These are phyloP conservation scores for Corymbia citriodora DNA, from an alignment of 441 rosid genomes.

Conservation along the genomic window DNA sequence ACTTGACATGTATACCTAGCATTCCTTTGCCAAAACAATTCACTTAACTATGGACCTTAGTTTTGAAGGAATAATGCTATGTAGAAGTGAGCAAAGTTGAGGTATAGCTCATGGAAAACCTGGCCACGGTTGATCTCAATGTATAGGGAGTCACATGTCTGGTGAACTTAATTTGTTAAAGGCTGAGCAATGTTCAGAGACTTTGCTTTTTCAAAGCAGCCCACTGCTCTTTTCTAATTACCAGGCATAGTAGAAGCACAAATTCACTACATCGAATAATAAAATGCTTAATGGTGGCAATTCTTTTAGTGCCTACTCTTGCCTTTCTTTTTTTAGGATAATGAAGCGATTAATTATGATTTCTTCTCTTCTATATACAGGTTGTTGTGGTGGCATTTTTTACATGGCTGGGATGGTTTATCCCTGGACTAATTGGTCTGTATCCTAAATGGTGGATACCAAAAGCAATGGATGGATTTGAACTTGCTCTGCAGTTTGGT, in stretches of 20 bases:
- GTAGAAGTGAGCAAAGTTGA: neutral
- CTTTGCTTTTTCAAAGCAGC: neutral
- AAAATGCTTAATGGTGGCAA: neutral
- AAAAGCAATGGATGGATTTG: slow-evolving; percentile 52
- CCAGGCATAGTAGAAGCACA: neutral
- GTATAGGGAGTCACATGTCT: neutral
- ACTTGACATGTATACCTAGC: neutral
- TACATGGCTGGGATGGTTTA: slow-evolving; percentile 69
- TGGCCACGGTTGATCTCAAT: neutral
- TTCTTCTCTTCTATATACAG: slow-evolving; percentile 19
- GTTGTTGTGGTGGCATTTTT: slow-evolving; percentile 46
- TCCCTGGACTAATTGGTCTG: slow-evolving; percentile 47
- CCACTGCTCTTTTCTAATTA: neutral
- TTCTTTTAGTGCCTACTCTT: neutral
- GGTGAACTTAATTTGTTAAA: neutral
- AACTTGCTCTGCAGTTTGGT: slow-evolving; percentile 76
- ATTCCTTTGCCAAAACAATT: neutral
- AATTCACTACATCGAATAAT: neutral
- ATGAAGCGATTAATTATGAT: neutral
- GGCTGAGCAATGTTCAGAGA: neutral
- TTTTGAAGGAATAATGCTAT: neutral
- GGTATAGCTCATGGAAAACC: neutral
- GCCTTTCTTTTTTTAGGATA: neutral
- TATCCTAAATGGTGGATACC: slow-evolving; percentile 62
- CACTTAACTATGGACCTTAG: neutral